Evolutionary conservation across 192 early-diverging fungal species (phyloP), one percentile per base, ranked within the genome.

Genomic region (Podila verticillata): DNA sequence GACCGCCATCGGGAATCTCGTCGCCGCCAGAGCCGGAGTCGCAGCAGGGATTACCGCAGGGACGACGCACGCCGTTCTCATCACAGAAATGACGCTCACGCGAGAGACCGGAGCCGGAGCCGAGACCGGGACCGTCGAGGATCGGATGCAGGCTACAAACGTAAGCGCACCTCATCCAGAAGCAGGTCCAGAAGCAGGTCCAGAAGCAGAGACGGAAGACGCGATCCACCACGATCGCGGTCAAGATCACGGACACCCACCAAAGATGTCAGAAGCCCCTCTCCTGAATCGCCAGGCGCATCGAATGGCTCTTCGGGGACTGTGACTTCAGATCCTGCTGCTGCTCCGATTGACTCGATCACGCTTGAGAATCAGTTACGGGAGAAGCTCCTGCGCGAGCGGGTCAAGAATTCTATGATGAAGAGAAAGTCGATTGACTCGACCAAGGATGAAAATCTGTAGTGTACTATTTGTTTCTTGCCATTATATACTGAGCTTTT

Each of bases 351-450:
- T 26, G 69, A 79, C 22, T 19, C 69, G 4, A 49, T 48, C 24
- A 36, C 63, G 15, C 48, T 79, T 36, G 75, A 79, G 65, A 71
- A 72, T 57, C 22, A 79, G 30, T 48, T 79, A 35, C 57, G 75
- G 28, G 75, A 79, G 28, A 71, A 68, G 34, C 34, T 79, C 39
- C 69, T 79, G 49, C 69, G 75, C 2, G 69, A 79, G 54, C 75
- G 75, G 34, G 67, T 79, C n/a, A 10, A 72, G n/a, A 57, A 79
- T 28, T 79, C 75, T 4, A 65, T 79, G 44, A 79, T 63, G 60
- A 72, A 48, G 49, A 79, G 62, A 44, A 68, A 30, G 15, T 44
- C 39, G 1, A 44, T 44, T 15, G 39, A 44, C 15, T 44, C 39
- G 13, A 44, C 39, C 12, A 44, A 44, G 39, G 39, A 44, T 44